These are phyloP conservation scores for Sporothrix luriei DNA, from an alignment of 2,329 filamentous ascomycete species.

Conservation along the genomic window DNA sequence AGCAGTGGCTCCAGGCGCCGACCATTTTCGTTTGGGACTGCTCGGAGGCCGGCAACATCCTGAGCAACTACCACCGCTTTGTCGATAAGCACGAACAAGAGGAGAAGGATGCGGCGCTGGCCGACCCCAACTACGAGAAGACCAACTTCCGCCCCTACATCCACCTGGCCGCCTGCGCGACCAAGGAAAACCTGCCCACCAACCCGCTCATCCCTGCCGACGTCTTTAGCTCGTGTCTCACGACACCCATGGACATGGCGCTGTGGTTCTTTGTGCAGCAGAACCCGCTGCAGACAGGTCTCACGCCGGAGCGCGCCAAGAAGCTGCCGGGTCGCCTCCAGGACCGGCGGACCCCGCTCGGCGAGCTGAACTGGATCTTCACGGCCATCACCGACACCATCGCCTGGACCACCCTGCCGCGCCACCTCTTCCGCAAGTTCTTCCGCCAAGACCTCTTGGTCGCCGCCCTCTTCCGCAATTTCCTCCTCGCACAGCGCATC, in stretches of 20 bases:
- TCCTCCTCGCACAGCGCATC: constrained; percentile 88
- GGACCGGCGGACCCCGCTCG: constrained; percentile 88
- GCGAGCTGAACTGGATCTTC: constrained; percentile 99
- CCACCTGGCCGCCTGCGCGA: constrained; percentile 86
- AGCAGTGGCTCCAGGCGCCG: constrained; percentile 92
- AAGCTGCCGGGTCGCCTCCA: constrained; percentile 89
- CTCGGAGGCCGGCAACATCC: constrained; percentile 92
- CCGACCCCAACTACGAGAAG: constrained; percentile 82
- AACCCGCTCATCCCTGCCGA: constrained; percentile 93
- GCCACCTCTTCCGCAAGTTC: constrained; percentile 91
- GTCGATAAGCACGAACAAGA: constrained; percentile 93
- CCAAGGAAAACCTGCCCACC: constrained; percentile 90
- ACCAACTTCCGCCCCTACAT: constrained; percentile 72
- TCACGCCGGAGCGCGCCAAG: constrained; percentile 80
- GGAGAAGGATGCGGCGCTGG: constrained; percentile 72
- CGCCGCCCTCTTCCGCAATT: constrained; percentile 95
- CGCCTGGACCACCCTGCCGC: constrained; percentile 92
- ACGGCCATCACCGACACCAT: constrained; percentile 99
- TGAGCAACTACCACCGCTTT: constrained; percentile 91
- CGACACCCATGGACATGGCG: constrained; percentile 96
- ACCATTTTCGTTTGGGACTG: constrained; percentile 98
- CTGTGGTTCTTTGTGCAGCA: constrained; percentile 95
- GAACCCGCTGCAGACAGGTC: constrained; percentile 70
- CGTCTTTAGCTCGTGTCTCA: constrained; percentile 92
- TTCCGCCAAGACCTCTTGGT: constrained; percentile 99